Conservation (phyloP, 305 asterid genomes). For the Petunia hybrid region DNA sequence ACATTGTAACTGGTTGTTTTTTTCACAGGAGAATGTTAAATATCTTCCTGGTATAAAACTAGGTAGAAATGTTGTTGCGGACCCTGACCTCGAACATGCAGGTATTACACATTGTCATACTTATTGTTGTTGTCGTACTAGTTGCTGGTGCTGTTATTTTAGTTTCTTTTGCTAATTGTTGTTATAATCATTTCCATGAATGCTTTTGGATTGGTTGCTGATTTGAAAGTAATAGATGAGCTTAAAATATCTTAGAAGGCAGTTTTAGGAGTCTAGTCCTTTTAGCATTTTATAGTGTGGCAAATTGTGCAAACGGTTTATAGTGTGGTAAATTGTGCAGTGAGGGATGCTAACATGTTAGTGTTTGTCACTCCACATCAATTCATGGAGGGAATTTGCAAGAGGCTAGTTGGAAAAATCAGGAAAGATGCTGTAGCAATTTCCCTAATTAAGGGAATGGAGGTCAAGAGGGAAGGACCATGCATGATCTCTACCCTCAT, state of each 20-base stretch:
- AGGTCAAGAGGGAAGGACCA: constrained; percentile 96
- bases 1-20: not conserved
- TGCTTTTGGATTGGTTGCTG: not conserved
- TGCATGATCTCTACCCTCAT: constrained; percentile 88
- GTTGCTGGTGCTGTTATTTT: not conserved
- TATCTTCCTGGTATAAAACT: constrained; percentile 88
- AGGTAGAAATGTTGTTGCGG: constrained; percentile 80
- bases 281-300: not conserved
- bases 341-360: constrained; percentile 78
- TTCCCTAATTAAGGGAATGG: constrained; percentile 90
- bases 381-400: constrained; percentile 90
- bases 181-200: not conserved
- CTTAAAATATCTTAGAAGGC: not conserved
- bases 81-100: constrained; percentile 80
- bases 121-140: not conserved
- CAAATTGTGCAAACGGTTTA: not conserved
- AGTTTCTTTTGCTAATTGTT: not conserved
- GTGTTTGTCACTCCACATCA: constrained; percentile 96
- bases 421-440: constrained; percentile 72
- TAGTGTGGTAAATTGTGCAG: constrained; percentile 48
- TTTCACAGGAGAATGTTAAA: constrained; percentile 78
- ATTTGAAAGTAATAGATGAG: not conserved
- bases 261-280: not conserved
- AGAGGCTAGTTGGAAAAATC: constrained; percentile 66
- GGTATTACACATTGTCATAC: constrained; percentile 45